A percentile compares a stretch with the other conserved stretches of the same genome.
Conservation (phyloP, 129 eudicot species). For the Oenanthe sinensis region DNA sequence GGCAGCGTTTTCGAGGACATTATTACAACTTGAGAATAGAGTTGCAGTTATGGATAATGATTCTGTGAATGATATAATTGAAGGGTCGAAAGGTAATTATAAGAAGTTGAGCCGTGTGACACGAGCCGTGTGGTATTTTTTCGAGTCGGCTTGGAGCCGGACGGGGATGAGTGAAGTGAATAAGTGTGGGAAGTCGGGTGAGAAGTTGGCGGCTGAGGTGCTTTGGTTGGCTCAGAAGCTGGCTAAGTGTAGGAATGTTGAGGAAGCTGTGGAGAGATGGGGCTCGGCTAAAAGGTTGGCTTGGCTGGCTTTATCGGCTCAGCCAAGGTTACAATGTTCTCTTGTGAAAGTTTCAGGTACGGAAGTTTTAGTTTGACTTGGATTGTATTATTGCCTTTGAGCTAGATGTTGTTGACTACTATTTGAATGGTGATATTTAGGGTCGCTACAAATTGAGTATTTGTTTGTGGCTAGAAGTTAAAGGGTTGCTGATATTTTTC, state of each 20-base stretch:
- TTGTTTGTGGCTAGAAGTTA: no score
- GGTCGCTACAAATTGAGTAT: not conserved
- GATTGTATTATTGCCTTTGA: not conserved
- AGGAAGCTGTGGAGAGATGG: conserved; percentile 69
- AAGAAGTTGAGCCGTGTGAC: conserved; percentile 25
- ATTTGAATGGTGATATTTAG: not conserved
- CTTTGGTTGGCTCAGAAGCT: conserved; percentile 74
- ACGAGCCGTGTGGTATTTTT: conserved; percentile 23
- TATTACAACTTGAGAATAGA: conserved; percentile 41
- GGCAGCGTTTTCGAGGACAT: conserved; percentile 48
- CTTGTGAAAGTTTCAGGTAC: conserved; percentile 67
- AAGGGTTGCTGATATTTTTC: not conserved
- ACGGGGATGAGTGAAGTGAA: conserved; percentile 19
- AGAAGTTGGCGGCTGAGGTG: conserved; percentile 76
- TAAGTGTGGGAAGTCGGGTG: conserved; percentile 40
- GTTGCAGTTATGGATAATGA: conserved; percentile 5
- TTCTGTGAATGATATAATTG: not conserved
- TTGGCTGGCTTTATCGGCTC: conserved; percentile 51
- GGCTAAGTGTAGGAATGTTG: conserved; percentile 54
- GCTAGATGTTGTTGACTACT: not conserved
- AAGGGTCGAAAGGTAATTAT: conserved; percentile 13
- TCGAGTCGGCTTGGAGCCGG: conserved; percentile 37
- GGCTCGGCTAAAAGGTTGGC: conserved; percentile 65
- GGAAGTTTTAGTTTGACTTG: not conserved
- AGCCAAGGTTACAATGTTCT: conserved; percentile 63